A percentile compares a stretch with the other conserved stretches of the same genome.
phyloP scores from a whole-genome alignment of 2,329 filamentous ascomycete species.

The Pleurostoma richardsiae region DNA sequence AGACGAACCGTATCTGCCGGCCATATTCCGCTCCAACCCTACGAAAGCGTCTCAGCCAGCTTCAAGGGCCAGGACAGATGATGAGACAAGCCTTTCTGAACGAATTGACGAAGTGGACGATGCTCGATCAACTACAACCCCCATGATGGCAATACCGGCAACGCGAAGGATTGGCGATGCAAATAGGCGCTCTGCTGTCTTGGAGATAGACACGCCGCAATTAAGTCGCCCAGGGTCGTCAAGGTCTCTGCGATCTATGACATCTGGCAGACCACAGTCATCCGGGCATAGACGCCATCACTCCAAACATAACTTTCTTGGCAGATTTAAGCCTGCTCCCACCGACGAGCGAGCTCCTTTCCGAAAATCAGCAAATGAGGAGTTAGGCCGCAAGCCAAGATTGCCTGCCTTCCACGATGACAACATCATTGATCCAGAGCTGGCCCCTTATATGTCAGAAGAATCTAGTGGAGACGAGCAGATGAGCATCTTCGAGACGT shows the following conservation, averaged over 20 bases:
- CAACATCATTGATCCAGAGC: slow-evolving; percentile 95
- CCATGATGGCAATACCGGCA: slow-evolving; percentile 67
- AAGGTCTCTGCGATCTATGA: slow-evolving; percentile 73
- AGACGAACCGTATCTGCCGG: slow-evolving; percentile 63
- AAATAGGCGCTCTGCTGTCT: slow-evolving; percentile 78
- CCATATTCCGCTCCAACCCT: slow-evolving; percentile 54
- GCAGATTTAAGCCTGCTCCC: slow-evolving; percentile 63
- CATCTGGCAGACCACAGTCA: slow-evolving; percentile 67
- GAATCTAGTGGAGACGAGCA: slow-evolving; percentile 92
- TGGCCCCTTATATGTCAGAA: slow-evolving; percentile 94
- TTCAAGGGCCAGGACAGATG: slow-evolving; percentile 30
- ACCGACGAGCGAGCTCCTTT: slow-evolving; percentile 81
- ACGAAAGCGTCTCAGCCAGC: slow-evolving; percentile 32
- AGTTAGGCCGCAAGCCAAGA: slow-evolving; percentile 57
- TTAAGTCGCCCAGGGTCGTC: slow-evolving; percentile 91
- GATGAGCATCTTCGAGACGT: slow-evolving; percentile 74
- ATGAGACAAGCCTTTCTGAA: slow-evolving; percentile 33
- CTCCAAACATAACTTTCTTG: slow-evolving; percentile 80
- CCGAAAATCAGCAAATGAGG: slow-evolving; percentile 65
- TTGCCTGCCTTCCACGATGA: slow-evolving; percentile 95
- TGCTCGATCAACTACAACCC: slow-evolving; percentile 53
- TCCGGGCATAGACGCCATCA: slow-evolving; percentile 78
- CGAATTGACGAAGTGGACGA: slow-evolving; percentile 39
- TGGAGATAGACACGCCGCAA: slow-evolving; percentile 84
- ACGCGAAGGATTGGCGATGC: slow-evolving; percentile 66